phyloP scores from a whole-genome alignment of 768 basidiomycete genomes.

The Lentinula raphanica region DNA sequence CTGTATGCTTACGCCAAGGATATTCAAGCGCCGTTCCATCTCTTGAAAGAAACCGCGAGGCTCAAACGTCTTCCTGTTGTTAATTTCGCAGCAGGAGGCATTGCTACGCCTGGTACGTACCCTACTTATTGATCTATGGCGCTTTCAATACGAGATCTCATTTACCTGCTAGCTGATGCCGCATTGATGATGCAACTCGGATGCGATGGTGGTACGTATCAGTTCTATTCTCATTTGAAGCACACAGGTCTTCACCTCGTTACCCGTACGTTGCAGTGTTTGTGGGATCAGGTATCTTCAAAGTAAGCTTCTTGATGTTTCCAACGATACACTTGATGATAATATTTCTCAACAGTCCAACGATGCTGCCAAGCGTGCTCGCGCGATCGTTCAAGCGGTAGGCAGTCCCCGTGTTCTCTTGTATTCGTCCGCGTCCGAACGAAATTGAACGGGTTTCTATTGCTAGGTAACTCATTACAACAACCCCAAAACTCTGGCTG shows the following conservation, averaged over 20 bases:
- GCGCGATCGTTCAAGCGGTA: slow-evolving; percentile 95
- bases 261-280: slow-evolving; percentile 55
- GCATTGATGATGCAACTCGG: slow-evolving; percentile 99
- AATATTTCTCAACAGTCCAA: slow-evolving; percentile 54
- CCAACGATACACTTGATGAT: neutral
- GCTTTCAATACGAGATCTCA: neutral
- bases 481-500: slow-evolving; percentile 87
- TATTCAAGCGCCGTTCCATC: slow-evolving; percentile 88
- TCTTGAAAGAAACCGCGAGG: slow-evolving; percentile 93
- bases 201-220: slow-evolving; percentile 77
- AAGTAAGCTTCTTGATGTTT: slow-evolving; percentile 42
- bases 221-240: neutral
- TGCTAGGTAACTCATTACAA: slow-evolving; percentile 88
- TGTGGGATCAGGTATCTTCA: slow-evolving; percentile 96
- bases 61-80: slow-evolving; percentile 92
- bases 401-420: slow-evolving; percentile 15
- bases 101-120: slow-evolving; percentile 78
- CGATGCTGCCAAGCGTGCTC: slow-evolving; percentile 89
- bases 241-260: neutral
- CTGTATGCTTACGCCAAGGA: slow-evolving; percentile 91
- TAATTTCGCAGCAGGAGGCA: slow-evolving; percentile 93
- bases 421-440: slow-evolving; percentile 1
- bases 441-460: too few relatives aligned
- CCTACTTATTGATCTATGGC: neutral
- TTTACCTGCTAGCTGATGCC: slow-evolving; percentile 66